Conservation (phyloP, 257 asterid genomes). For the Handroanthus guayacan region DNA sequence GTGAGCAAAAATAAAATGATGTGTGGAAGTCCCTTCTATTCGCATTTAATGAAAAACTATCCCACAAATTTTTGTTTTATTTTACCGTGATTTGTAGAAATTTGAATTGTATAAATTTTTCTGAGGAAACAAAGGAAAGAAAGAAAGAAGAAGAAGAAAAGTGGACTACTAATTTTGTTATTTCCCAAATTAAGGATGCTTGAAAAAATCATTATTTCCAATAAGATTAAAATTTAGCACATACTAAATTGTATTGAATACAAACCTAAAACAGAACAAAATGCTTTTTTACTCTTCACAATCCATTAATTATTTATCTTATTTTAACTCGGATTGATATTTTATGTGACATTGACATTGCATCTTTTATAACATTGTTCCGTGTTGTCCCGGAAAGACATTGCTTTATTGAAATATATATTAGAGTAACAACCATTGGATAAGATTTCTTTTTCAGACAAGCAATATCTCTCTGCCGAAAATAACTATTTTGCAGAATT, state of each 20-base stretch:
- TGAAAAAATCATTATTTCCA: not conserved
- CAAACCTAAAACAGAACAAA: too few relatives aligned
- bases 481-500: not conserved
- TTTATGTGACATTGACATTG: conserved; percentile 27
- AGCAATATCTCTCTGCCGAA: not conserved
- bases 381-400: conserved; percentile 20
- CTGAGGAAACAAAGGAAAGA: too few relatives aligned
- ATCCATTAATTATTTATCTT: not conserved
- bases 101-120: too few relatives aligned
- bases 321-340: not conserved
- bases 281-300: not conserved
- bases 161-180: too few relatives aligned
- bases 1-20: too few relatives aligned
- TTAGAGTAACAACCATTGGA: conserved; percentile 21
- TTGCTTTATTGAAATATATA: conserved; percentile 16
- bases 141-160: too few relatives aligned
- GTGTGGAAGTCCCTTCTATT: too few relatives aligned
- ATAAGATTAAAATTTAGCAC: not conserved
- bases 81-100: too few relatives aligned
- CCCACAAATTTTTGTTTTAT: too few relatives aligned
- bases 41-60: too few relatives aligned
- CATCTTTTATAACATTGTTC: conserved; percentile 11
- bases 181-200: not conserved
- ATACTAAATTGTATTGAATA: not conserved
- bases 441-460: conserved; percentile 33